Evolutionary conservation across 2,329 filamentous ascomycete species (phyloP), one percentile per base, ranked within the genome.

Genomic region (Oidium heveae): DNA sequence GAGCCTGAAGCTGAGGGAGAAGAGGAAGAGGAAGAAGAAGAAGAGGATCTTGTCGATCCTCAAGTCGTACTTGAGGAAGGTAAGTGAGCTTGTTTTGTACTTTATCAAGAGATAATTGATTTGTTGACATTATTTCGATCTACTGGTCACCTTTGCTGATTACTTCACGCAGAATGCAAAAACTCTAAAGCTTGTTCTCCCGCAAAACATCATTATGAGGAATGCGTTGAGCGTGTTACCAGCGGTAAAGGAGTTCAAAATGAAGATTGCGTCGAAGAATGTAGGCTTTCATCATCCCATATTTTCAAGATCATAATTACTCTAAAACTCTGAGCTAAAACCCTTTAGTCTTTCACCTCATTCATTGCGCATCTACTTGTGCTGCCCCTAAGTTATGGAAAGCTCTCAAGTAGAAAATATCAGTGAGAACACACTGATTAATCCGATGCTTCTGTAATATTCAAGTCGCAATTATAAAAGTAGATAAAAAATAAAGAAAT

Each of bases 231-330:
- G 78, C 87, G 91, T 65, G 91, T 98, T 63, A 86, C 80, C 58
- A 66, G 66, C 57, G 68, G 64, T 74, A 63, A 86, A 65, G 77
- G 82, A 63, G 76, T 82, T 55, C 73, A 81, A 64, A 80, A 84
- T 65, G 91, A 98, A 77, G 88, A 96, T 74, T 98, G 91, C 66
- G 86, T 96, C 62, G 91, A 98, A 76, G 91, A 98, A 76, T 98
- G 91, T 96, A 83, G 71, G 88, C 79, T 32, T 49, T 16, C 15
- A 15, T 22, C 16, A 5, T 7, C 10, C 34, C 13, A n/a, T n/a
- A n/a, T 32, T 32, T 33, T 20, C 4, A 10, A 16, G 24, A 37
- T 24, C 8, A 6, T 28, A 3, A 28, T 28, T 28, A 28, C 24
- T 28, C 24, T 28, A 6, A 28, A 28, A 6, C 34, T 33, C 22